Evolutionary conservation across 106 monocot genomes (phyloP).

Genomic region (Dioscorea alata): DNA sequence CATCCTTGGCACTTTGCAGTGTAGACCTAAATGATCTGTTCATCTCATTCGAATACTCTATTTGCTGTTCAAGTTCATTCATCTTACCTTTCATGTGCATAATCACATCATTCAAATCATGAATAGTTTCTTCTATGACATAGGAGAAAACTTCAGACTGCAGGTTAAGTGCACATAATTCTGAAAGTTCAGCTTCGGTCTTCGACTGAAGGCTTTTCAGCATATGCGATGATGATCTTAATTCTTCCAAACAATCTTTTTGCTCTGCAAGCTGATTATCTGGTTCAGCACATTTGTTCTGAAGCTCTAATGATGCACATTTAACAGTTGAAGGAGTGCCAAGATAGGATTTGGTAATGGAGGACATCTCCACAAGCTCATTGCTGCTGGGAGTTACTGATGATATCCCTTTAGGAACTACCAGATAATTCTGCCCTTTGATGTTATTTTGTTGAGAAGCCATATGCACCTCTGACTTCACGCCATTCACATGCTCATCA

Average conservation of each 20-base stretch:
- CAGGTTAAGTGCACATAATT: conserved; percentile 34
- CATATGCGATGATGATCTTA: conserved; percentile 11
- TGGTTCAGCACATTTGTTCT: neutral
- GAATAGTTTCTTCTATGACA: conserved; percentile 55
- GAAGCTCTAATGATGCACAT: neutral
- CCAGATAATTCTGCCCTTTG: conserved; percentile 3
- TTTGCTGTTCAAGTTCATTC: conserved; percentile 36
- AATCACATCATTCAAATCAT: conserved; percentile 26
- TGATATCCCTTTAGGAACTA: too few species aligned
- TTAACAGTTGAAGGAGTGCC: too few species aligned
- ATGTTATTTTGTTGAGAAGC: conserved; percentile 2
- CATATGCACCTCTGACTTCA: conserved; percentile 9
- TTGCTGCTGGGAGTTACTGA: too few species aligned
- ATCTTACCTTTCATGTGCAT: conserved; percentile 32
- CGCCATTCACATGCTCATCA: conserved; percentile 9
- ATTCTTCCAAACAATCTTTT: conserved; percentile 26
- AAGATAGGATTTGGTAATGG: too few species aligned
- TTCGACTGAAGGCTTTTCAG: conserved; percentile 11
- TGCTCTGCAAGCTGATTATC: conserved; percentile 5
- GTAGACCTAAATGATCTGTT: conserved; percentile 38
- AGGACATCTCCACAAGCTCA: too few species aligned
- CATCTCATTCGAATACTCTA: conserved; percentile 30
- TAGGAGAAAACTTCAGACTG: conserved; percentile 49
- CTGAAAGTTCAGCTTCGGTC: conserved; percentile 48
- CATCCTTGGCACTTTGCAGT: conserved; percentile 37